Evolutionary conservation across 1,284 basidiomycete genomes (phyloP), one percentile per base, ranked within the genome.

Genomic region (Cutaneotrichosporon cutaneum): DNA sequence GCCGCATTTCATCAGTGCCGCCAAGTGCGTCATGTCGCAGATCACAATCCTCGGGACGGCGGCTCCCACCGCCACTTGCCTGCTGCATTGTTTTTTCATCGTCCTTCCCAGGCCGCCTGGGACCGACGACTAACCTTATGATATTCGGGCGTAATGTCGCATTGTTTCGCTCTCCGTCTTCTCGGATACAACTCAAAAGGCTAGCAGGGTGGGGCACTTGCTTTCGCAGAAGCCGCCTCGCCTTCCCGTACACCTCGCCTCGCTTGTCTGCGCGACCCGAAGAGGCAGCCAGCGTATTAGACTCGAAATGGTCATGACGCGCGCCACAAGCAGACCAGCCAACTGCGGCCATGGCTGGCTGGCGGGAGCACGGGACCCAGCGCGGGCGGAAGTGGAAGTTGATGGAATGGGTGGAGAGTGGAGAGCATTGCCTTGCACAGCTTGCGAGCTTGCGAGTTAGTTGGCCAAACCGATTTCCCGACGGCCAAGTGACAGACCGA

Each of bases 11-110:
- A 8, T n/a, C 18, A 42, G 4, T 42, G 39, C 39, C 5, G 18
- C 16, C 21, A 24, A 48, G 9, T 48, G 22, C 22, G 45, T 48
- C 22, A 48, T 48, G 45, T 5, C 26, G 22, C 21, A 24, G 45
- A 48, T 48, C 45, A 48, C 45, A 48, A 48, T 48, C 45, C 45
- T 48, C 18, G 39, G 39, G 39, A 18, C 39, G 39, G 18, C 36
- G 36, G 39, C 39, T 42, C 16, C 39, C 39, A 42, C 39, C 39
- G 39, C 7, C 24, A 24, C 22, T 47, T n/a, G n/a, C n/a, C 45
- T 18, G 39, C 2, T 42, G 18, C 39, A 42, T 18, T 18, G 6
- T 42, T 1, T 18, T n/a, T n/a, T 6, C 18, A 42, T n/a, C 30
- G 30, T 30, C 18, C 39, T 42, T n/a, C 39, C 39, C 39, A 42